phyloP scores from a whole-genome alignment of 768 basidiomycete species.

The Russula griseocarnosa region DNA sequence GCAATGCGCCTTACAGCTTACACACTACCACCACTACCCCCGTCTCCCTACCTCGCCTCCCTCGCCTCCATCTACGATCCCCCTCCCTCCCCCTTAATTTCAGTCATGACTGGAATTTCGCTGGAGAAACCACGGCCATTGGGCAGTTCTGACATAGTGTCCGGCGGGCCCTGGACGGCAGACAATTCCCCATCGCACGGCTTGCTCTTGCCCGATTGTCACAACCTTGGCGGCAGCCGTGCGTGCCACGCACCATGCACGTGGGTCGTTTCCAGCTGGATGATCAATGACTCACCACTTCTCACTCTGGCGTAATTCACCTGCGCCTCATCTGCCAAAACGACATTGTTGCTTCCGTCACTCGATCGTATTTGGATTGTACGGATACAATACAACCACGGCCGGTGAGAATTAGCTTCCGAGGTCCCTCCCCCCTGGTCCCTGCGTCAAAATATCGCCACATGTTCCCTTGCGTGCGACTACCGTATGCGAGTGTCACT shows the following conservation, averaged over 20 bases:
- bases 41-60: not conserved
- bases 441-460: not conserved
- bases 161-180: not conserved
- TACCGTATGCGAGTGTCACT: not conserved
- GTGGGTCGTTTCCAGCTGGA: not conserved
- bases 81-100: not conserved
- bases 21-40: not conserved
- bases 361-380: not conserved
- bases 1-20: not conserved
- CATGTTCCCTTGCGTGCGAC: not conserved
- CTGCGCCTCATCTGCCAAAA: not conserved
- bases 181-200: not conserved
- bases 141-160: not conserved
- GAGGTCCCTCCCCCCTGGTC: not conserved
- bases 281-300: not conserved
- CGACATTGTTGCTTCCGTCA: not conserved
- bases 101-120: not conserved
- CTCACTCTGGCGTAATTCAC: not conserved
- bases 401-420: not conserved
- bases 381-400: too few species aligned
- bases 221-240: not conserved
- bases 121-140: not conserved
- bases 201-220: not conserved
- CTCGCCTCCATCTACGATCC: not conserved
- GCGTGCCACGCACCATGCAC: not conserved